Base-by-base conservation (phyloP, 1,284 basidiomycete species). In the Peniophora sp. region DNA sequence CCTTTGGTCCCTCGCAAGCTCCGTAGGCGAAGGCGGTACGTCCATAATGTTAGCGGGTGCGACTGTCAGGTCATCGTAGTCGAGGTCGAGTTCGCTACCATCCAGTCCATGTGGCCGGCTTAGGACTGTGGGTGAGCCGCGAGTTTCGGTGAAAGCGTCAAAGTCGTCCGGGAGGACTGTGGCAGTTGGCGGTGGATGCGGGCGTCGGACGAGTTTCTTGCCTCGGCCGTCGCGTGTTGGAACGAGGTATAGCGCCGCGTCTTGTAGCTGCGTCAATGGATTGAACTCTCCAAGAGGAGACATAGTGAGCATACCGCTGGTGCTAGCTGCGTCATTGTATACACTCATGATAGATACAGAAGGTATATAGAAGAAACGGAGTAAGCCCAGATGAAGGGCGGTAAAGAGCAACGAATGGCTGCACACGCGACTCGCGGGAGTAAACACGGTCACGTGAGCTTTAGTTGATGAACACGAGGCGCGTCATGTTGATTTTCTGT, bases 121-220 rank as follows among this genome's bases (percentile, higher is more conserved):
- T 48, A 65, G 63, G 16, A 65, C 63, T 14, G 68, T 72, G 48
- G 63, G 55, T 24, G 66, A 64, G 57, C 70, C 70, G 55, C 53
- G 56, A 12, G 56, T 65, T 36, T 62, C 64, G 10, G 69, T 73
- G 49, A 65, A 56, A 25, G 69, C 68, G 59, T 73, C 71, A 55
- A 73, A 73, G 55, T 66, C 67, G 52, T 71, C 69, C 47, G 67
- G 67, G 36, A 72, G 63, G 16, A 69, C 66, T 45, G 65, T 60
- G 45, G 65, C 69, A 19, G 68, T 70, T 3, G 63, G 64, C 9
- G 69, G 63, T 6, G 65, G 61, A 43, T 65, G 62, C 14, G 64
- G 58, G 48, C 64, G 57, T 56, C 68, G 59, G 58, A 63, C 35
- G 43, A 59, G 52, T 10, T 53, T 56, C 43, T 59, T 59, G 23